Conservation (phyloP, 2,329 filamentous ascomycete species). For the Trichoderma sp. region DNA sequence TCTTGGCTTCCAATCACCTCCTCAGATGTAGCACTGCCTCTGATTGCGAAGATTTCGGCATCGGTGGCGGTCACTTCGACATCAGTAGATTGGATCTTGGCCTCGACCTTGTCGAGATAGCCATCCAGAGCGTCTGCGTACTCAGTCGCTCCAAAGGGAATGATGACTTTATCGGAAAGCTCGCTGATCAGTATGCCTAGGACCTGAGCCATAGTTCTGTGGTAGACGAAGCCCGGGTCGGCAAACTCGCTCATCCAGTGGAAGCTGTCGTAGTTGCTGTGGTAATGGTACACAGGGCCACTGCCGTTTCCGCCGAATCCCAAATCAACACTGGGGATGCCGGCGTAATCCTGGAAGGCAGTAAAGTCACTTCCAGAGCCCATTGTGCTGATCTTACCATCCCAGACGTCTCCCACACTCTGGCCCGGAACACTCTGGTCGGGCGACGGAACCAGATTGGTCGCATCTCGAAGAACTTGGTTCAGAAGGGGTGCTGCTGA, state of each 20-base stretch:
- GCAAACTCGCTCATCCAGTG: slow-evolving; percentile 84
- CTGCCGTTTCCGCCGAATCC: slow-evolving; percentile 49
- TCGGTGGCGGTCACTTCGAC: slow-evolving; percentile 26
- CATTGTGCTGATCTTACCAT: slow-evolving; percentile 61
- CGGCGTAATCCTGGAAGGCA: slow-evolving; percentile 70
- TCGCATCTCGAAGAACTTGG: slow-evolving; percentile 66
- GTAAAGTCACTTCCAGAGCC: slow-evolving; percentile 74
- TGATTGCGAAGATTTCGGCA: slow-evolving; percentile 32
- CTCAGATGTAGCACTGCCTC: slow-evolving; percentile 28
- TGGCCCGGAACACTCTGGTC: slow-evolving; percentile 73
- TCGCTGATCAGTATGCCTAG: slow-evolving; percentile 61
- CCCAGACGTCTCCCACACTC: slow-evolving; percentile 69
- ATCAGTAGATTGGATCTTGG: slow-evolving; percentile 41
- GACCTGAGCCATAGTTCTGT: slow-evolving; percentile 64
- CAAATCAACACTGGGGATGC: slow-evolving; percentile 64
- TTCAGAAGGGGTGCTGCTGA: slow-evolving; percentile 74
- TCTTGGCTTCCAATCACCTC: slow-evolving; percentile 37
- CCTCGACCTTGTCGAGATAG: slow-evolving; percentile 53
- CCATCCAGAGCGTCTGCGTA: slow-evolving; percentile 57
- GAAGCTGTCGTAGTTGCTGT: slow-evolving; percentile 89
- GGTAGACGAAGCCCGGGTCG: slow-evolving; percentile 66
- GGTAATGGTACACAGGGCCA: slow-evolving; percentile 72
- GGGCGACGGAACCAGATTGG: slow-evolving; percentile 62
- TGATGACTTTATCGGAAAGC: slow-evolving; percentile 59
- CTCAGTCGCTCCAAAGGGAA: slow-evolving; percentile 63